Conservation (phyloP, 345 rosid genomes). For the Hibiscus tridactylites region DNA sequence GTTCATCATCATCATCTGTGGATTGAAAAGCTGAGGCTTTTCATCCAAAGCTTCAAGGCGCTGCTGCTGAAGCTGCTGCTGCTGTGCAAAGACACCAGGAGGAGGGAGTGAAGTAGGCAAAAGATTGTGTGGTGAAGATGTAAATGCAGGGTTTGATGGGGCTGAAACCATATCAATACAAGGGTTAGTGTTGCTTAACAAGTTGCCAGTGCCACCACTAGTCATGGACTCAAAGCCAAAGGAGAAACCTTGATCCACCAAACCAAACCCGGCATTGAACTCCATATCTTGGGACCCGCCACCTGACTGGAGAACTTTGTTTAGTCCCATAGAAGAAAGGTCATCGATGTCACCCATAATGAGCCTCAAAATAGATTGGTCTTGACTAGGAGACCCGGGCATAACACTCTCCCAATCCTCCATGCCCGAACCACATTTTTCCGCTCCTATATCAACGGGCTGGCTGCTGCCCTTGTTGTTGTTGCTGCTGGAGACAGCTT, state of each 20-base stretch:
- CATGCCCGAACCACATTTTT: constrained; percentile 50
- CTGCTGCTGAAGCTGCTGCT: background rate
- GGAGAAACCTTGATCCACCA: constrained; percentile 52
- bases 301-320: constrained; percentile 41
- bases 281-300: constrained; percentile 24
- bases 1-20: background rate
- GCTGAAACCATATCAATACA: constrained; percentile 14
- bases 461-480: constrained; percentile 1
- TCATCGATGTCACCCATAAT: constrained; percentile 70
- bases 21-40: constrained; percentile 30
- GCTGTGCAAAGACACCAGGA: background rate
- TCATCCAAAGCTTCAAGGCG: background rate
- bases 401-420: constrained; percentile 11
- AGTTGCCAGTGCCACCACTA: constrained; percentile 11
- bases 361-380: constrained; percentile 36
- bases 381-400: background rate
- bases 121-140: background rate
- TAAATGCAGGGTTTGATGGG: constrained; percentile 2
- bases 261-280: constrained; percentile 38
- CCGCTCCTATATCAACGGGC: constrained; percentile 24
- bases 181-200: constrained; percentile 4
- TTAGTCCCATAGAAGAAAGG: constrained; percentile 48
- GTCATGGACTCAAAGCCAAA: constrained; percentile 43
- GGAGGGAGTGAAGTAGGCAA: constrained; percentile 8
- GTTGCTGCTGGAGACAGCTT: constrained; percentile 21